Evolutionary conservation across 768 basidiomycete genomes (phyloP).

Genomic region (Russula olivacea): DNA sequence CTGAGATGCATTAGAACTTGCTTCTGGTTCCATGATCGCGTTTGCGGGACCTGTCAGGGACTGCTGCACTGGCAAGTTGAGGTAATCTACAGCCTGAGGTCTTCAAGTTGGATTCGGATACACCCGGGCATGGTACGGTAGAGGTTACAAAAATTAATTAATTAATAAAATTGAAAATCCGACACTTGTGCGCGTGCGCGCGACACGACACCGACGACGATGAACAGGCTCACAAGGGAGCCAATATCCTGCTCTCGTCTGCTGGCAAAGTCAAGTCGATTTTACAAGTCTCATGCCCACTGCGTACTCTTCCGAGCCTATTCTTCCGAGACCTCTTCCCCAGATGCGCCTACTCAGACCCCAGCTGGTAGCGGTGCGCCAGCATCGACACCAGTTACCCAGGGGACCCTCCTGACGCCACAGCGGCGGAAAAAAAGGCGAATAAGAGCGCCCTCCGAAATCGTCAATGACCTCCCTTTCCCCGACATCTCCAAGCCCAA

Average conservation of each 20-base stretch:
- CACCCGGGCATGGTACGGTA: no score
- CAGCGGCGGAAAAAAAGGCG: constrained; percentile 15
- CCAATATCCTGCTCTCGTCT: constrained; percentile 11
- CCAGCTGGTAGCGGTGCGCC: background rate
- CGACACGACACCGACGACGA: background rate
- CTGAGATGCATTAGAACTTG: constrained; percentile 42
- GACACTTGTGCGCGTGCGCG: background rate
- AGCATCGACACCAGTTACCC: constrained; percentile 5
- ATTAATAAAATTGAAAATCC: constrained; percentile 2
- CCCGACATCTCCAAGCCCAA: constrained; percentile 34
- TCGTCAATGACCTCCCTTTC: constrained; percentile 26
- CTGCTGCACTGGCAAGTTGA: background rate
- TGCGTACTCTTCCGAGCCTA: constrained; percentile 12
- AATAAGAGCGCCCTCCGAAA: constrained; percentile 5
- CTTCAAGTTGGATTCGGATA: no score
- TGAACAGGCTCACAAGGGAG: constrained; percentile 30
- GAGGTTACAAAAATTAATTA: constrained; percentile 18
- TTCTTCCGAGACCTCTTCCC: constrained; percentile 15
- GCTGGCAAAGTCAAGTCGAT: background rate
- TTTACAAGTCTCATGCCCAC: background rate
- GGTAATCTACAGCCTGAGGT: no score
- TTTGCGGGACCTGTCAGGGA: background rate
- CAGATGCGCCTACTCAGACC: background rate
- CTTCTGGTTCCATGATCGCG: constrained; percentile 14
- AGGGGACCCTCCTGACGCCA: background rate